These are phyloP conservation scores for Blastobotrys elegans DNA, from an alignment of 1,139 yeast species.

Conservation along the genomic window DNA sequence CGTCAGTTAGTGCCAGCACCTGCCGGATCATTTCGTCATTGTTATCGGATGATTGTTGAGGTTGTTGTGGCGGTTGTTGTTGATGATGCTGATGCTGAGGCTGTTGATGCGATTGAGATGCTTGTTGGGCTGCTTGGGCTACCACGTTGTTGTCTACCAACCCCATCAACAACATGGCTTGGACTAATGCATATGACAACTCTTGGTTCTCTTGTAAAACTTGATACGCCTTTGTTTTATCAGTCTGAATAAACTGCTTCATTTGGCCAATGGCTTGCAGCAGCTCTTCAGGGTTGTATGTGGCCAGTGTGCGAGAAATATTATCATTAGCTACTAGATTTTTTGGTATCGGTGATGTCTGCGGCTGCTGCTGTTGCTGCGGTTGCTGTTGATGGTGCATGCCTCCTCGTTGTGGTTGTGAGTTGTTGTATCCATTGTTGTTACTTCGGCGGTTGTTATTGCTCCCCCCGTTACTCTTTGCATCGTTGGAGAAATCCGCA, in stretches of 20 bases:
- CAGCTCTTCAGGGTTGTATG: constrained; percentile 54
- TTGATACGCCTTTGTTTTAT: constrained; percentile 60
- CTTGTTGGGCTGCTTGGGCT: constrained; percentile 32
- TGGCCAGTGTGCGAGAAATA: constrained; percentile 53
- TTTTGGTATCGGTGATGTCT: constrained; percentile 37
- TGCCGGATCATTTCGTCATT: constrained; percentile 39
- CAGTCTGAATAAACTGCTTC: constrained; percentile 54
- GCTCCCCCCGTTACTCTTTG: constrained; percentile 49
- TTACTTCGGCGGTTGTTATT: constrained; percentile 47
- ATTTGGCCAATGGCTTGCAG: constrained; percentile 56
- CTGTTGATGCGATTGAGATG: constrained; percentile 23
- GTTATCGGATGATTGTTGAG: too few species aligned
- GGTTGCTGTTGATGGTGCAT: not conserved
- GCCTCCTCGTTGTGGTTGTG: not conserved
- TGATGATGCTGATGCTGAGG: constrained; percentile 3
- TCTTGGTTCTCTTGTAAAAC: constrained; percentile 72
- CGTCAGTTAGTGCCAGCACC: constrained; percentile 53
- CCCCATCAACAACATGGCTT: constrained; percentile 59
- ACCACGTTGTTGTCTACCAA: constrained; percentile 53
- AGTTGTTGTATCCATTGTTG: constrained; percentile 15
- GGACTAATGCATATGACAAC: constrained; percentile 75
- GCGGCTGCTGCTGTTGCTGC: not conserved
- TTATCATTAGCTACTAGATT: constrained; percentile 55
- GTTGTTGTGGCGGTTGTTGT: constrained; percentile 20
- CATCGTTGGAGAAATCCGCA: constrained; percentile 56